phyloP scores from a whole-genome alignment of 1,139 yeast species.

The Pichia sp. region DNA sequence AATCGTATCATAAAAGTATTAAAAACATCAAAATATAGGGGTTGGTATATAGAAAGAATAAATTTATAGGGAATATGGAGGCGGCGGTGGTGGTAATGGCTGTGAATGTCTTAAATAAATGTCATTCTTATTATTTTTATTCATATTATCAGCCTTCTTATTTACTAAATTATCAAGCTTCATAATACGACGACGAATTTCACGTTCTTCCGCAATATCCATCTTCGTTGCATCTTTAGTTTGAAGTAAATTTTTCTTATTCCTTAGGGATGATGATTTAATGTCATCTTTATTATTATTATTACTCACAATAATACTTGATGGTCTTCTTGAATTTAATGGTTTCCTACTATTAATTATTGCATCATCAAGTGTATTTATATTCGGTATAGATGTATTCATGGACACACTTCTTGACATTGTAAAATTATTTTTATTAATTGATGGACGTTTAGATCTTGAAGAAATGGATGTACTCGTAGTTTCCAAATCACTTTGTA shows the following conservation, averaged over 20 bases:
- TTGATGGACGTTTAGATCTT: background rate
- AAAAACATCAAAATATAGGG: no score
- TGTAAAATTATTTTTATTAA: background rate
- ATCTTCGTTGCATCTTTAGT: background rate
- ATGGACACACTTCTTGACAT: background rate
- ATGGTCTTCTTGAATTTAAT: background rate
- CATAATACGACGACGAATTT: slow-evolving; percentile 23
- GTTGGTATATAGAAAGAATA: no score
- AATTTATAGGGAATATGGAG: no score
- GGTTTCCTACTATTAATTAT: background rate
- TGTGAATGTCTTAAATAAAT: no score
- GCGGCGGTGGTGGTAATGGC: no score
- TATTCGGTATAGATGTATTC: background rate
- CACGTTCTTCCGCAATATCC: slow-evolving; percentile 21
- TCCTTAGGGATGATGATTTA: background rate
- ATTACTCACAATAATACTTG: no score
- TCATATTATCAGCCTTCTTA: slow-evolving; percentile 2
- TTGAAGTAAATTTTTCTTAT: background rate
- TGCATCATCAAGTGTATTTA: background rate
- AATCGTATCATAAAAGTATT: no score
- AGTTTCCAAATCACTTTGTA: background rate
- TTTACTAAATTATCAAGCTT: slow-evolving; percentile 23
- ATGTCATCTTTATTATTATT: no score
- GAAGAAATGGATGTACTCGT: background rate
- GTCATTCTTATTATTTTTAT: slow-evolving; percentile 1